Evolutionary conservation across 192 early-diverging fungal genomes (phyloP).

Genomic region (Coemansia sp.): DNA sequence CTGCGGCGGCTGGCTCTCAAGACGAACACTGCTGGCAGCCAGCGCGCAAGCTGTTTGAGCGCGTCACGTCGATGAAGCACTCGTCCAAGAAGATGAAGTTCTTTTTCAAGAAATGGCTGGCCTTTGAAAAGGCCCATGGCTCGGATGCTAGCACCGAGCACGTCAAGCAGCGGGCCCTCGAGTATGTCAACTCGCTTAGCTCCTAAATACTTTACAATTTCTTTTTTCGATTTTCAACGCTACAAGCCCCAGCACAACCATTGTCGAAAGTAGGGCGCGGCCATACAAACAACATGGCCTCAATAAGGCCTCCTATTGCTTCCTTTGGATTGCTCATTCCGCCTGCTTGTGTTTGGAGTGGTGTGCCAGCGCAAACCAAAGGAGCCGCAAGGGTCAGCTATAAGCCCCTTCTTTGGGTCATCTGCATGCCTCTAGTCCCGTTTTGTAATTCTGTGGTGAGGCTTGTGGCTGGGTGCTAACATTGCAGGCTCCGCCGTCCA

Average conservation of each 20-base stretch:
- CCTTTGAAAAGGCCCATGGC: slow-evolving; percentile 90
- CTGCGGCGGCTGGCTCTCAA: slow-evolving; percentile 42
- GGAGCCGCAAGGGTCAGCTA: background rate
- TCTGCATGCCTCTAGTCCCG: background rate
- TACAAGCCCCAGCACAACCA: no score
- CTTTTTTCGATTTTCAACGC: background rate
- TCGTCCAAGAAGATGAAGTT: slow-evolving; percentile 99
- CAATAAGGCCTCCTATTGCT: background rate
- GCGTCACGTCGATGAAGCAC: slow-evolving; percentile 82
- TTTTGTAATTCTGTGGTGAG: background rate
- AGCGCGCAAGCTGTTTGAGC: slow-evolving; percentile 76
- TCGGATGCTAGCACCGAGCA: slow-evolving; percentile 73
- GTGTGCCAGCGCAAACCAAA: background rate
- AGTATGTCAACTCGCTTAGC: slow-evolving; percentile 65
- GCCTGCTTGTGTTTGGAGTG: background rate
- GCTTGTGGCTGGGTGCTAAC: slow-evolving; percentile 10
- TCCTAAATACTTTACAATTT: slow-evolving; percentile 5
- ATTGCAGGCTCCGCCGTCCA: background rate
- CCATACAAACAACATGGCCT: background rate
- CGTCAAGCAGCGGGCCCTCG: slow-evolving; percentile 84
- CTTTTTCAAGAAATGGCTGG: slow-evolving; percentile 98
- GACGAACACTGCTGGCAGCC: slow-evolving; percentile 38
- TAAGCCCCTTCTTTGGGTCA: background rate
- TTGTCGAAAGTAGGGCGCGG: no score
- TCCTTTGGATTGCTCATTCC: background rate